Evolutionary conservation across 208 protist species (phyloP), one percentile per base, ranked within the genome.

Genomic region (Trypanosomatidae sp.): DNA sequence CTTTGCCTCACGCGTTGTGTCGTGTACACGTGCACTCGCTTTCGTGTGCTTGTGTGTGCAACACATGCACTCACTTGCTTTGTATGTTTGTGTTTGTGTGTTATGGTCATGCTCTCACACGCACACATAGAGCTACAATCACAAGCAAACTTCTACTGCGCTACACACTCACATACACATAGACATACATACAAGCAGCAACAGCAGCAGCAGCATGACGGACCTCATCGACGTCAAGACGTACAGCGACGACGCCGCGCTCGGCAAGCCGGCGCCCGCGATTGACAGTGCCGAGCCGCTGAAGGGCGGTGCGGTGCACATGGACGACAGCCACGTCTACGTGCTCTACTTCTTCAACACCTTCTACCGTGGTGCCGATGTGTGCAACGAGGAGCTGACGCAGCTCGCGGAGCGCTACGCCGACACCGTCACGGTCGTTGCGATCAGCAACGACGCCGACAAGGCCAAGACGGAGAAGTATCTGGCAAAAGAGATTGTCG

Each of bases 321-420:
- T 91, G 33, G 58, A 46, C 13, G 15, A 28, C 28, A 73, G 62
- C 37, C 84, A 85, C 47, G 70, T 88, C 27, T 78, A 88, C 57
- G 75, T 91, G 32, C 61, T 94, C 26, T 94, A 91, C 68, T 91
- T 94, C 65, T 91, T 91, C 66, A 88, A 86, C 63, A 94, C 79
- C 22, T 94, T 91, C 62, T 89, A 94, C 63, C 84, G 83, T 41
- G 86, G 86, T 42, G 86, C 81, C 2, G 80, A 91, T 27, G 52
- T 75, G 10, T 82, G 74, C 61, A 94, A 91, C 61, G 77, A 94
- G 63, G 78, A 94, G 71, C 73, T 91, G 59, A 89, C 86, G 15
- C 23, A 73, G 48, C 70, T 94, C 24, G 71, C 74, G 20, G 81
- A 88, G 62, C 66, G 85, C 56, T 49, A 88, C 30, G 58, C 41